Evolutionary conservation across 2,329 filamentous ascomycete species (phyloP).

Genomic region (Fusarium graminum): DNA sequence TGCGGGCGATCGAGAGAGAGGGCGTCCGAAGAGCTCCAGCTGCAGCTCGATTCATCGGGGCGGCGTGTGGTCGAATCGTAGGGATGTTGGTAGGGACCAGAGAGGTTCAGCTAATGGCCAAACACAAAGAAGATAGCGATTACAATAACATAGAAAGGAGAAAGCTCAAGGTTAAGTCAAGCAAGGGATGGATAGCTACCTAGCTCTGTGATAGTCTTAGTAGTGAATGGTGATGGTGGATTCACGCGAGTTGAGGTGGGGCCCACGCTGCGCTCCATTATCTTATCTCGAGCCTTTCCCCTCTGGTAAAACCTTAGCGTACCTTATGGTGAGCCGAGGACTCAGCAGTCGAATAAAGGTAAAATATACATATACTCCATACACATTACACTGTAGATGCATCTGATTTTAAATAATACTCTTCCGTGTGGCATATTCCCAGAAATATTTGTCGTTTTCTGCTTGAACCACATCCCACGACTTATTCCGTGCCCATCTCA

Average conservation of each 20-base stretch:
- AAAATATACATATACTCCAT: slow-evolving; percentile 3
- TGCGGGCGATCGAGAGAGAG: slow-evolving; percentile 72
- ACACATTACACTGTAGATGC: not conserved
- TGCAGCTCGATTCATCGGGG: slow-evolving; percentile 80
- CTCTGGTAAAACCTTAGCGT: slow-evolving; percentile 12
- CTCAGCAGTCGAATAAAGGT: slow-evolving; percentile 12
- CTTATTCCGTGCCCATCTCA: slow-evolving; percentile 24
- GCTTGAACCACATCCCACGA: slow-evolving; percentile 9
- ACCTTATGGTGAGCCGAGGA: not conserved
- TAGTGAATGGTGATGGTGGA: slow-evolving; percentile 22
- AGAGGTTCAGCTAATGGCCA: slow-evolving; percentile 8
- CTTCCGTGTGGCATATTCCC: not conserved
- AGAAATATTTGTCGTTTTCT: not conserved
- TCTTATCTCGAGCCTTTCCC: slow-evolving; percentile 28
- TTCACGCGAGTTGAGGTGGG: slow-evolving; percentile 15
- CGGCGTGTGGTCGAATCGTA: slow-evolving; percentile 9
- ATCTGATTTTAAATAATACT: slow-evolving; percentile 10
- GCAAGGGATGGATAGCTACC: slow-evolving; percentile 15
- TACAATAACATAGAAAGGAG: slow-evolving; percentile 26
- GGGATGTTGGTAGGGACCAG: not conserved
- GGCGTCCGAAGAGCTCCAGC: slow-evolving; percentile 76
- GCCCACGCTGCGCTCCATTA: slow-evolving; percentile 32
- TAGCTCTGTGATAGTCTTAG: slow-evolving; percentile 1
- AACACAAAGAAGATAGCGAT: slow-evolving; percentile 21
- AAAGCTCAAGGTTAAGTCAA: not conserved